phyloP scores from a whole-genome alignment of 768 basidiomycete genomes.

The Termitomyces sp. region DNA sequence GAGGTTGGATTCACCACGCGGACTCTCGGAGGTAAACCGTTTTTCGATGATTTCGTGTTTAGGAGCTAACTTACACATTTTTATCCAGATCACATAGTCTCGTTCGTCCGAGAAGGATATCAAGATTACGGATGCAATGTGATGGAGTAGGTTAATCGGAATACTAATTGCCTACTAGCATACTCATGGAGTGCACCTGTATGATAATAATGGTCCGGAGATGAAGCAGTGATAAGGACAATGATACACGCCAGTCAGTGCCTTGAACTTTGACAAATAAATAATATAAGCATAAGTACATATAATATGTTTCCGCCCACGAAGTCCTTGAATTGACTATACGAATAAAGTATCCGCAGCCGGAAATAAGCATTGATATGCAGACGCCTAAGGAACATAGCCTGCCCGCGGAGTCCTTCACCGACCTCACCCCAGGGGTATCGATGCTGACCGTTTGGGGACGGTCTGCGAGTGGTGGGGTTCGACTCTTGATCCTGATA shows the following conservation, averaged over 20 bases:
- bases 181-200: neutral
- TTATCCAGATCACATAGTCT: conserved; percentile 53
- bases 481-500: neutral
- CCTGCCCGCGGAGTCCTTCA: conserved; percentile 29
- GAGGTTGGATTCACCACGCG: conserved; percentile 1
- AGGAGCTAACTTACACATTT: neutral
- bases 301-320: neutral
- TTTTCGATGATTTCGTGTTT: too few relatives aligned
- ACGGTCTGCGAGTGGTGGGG: conserved; percentile 4
- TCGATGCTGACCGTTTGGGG: neutral
- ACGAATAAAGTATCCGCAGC: too few relatives aligned
- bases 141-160: conserved; percentile 19
- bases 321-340: too few relatives aligned
- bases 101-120: conserved; percentile 62
- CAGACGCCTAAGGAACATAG: neutral
- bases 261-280: neutral
- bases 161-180: neutral
- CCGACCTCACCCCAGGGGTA: conserved; percentile 30
- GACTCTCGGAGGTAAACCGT: neutral
- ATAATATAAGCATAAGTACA: neutral
- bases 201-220: neutral
- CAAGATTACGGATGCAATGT: conserved; percentile 50
- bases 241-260: neutral
- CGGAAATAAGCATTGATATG: neutral
- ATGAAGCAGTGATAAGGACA: neutral